These are phyloP conservation scores for Backusella morwellensis DNA, from an alignment of 192 early-diverging fungal genomes.

Conservation along the genomic window DNA sequence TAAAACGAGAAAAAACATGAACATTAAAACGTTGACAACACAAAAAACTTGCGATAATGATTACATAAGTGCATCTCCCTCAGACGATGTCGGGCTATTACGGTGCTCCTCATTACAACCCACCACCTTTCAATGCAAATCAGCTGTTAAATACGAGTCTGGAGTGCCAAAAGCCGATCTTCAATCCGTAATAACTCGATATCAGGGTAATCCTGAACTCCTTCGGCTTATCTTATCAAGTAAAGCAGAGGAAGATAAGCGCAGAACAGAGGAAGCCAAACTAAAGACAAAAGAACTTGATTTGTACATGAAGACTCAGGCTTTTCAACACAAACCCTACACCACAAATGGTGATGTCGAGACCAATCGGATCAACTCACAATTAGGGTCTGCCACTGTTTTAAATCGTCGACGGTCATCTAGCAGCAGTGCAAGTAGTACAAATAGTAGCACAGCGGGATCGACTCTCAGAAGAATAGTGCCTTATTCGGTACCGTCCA, in stretches of 20 bases:
- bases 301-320: slow-evolving; percentile 28
- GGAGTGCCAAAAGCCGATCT: neutral
- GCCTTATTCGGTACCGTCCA: neutral
- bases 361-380: neutral
- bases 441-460: neutral
- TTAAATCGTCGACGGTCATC: slow-evolving; percentile 5
- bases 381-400: neutral
- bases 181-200: slow-evolving; percentile 26
- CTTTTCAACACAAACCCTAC: neutral
- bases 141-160: neutral
- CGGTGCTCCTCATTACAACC: neutral
- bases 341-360: neutral
- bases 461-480: slow-evolving; percentile 1
- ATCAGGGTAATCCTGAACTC: slow-evolving; percentile 47
- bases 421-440: neutral
- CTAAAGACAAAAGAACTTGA: slow-evolving; percentile 49
- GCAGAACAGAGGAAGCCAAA: slow-evolving; percentile 55
- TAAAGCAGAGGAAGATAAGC: slow-evolving; percentile 58
- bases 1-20: neutral
- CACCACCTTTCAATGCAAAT: neutral
- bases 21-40: neutral
- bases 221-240: slow-evolving; percentile 53
- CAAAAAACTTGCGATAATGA: neutral
- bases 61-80: neutral
- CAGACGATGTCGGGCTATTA: neutral